Percentiles rank a stretch among this genome's conserved stretches.
These are phyloP conservation scores for Musa acuminata DNA, from an alignment of 176 grass and related monocot species.

Conservation along the genomic window DNA sequence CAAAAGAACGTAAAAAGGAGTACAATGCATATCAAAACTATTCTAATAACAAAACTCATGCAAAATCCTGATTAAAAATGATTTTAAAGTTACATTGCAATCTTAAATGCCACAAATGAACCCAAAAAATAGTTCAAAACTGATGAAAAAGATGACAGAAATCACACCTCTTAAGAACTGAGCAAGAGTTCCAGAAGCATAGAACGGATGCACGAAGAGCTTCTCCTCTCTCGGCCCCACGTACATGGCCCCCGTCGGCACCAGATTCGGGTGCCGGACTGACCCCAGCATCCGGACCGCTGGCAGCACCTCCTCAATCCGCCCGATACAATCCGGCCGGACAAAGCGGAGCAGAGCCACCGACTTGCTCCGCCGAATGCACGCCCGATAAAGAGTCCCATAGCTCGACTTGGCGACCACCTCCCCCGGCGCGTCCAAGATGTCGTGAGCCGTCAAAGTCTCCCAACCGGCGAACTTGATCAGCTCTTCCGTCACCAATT, in stretches of 20 bases:
- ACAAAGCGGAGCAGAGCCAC: conserved; percentile 71
- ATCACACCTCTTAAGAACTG: conserved; percentile 53
- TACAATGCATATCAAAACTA: too few species aligned
- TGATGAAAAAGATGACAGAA: conserved; percentile 2
- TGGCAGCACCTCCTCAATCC: conserved; percentile 32
- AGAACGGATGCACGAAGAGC: conserved; percentile 75
- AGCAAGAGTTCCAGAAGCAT: conserved; percentile 61
- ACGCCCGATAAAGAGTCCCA: conserved; percentile 75
- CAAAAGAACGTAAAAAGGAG: too few species aligned
- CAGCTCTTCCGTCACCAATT: conserved; percentile 31
- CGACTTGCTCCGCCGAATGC: conserved; percentile 32
- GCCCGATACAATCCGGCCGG: conserved; percentile 45
- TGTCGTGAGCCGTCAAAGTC: conserved; percentile 49
- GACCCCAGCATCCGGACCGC: conserved; percentile 39
- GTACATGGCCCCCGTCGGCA: conserved; percentile 68
- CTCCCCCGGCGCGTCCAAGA: conserved; percentile 82
- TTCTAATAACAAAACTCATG: too few species aligned
- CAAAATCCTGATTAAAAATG: too few species aligned
- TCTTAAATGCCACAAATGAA: too few species aligned
- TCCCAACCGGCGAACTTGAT: conserved; percentile 63
- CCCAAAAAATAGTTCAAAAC: conserved; percentile 2
- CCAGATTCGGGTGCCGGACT: conserved; percentile 58
- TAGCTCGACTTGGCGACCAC: conserved; percentile 71
- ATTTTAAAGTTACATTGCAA: too few species aligned
- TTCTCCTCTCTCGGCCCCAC: conserved; percentile 74